Base-by-base conservation (phyloP, 1,284 basidiomycete genomes). In the Fomitopsis palustris region DNA sequence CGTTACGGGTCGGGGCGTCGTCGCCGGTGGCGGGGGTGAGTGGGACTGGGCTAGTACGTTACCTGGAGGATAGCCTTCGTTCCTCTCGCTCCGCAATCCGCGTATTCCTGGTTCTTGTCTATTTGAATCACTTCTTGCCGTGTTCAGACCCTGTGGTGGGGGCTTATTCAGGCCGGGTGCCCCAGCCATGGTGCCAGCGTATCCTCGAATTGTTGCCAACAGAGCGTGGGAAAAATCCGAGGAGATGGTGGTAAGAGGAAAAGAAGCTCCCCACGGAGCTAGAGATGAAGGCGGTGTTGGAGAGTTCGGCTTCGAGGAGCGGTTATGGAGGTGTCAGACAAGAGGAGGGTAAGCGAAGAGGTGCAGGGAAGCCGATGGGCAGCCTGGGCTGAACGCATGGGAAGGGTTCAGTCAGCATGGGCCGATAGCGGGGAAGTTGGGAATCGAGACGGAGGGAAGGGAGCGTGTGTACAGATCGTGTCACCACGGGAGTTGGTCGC, bases 401-500 rank as follows among this genome's bases (percentile, higher is more conserved):
- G 54, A n/a, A 56, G 56, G 33, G 29, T 23, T 41, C 41, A 61
- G 64, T 62, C 63, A 67, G 63, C 63, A 61, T 59, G 61, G 62
- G 63, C 61, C 62, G 62, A 67, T 64, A 62, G 60, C 66, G 63
- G 64, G 56, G 31, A 56, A 60, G 54, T 53, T 35, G 53, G 19
- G 49, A 52, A 52, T 35, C 49, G 23, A 3, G 31, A 52, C 49
- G 31, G 49, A 21, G 49, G 12, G 49, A 33, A 33, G 42, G 23
- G 31, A 31, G 49, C 31, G 49, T 35, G 49, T 37, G 49, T 52
- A 31, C 49, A 52, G 49, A 52, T 52, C 49, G 49, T 52, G 49
- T 52, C 49, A 52, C 12, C 29, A 31, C 31, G 33, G 49, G 17
- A 6, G 49, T 37, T 33, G 49, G 31, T 52, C 45, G 45, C 45